Percentiles rank a stretch among this genome's conserved stretches.
phyloP scores from a whole-genome alignment of 2,329 filamentous ascomycete genomes.

The Fusarium sp. region DNA sequence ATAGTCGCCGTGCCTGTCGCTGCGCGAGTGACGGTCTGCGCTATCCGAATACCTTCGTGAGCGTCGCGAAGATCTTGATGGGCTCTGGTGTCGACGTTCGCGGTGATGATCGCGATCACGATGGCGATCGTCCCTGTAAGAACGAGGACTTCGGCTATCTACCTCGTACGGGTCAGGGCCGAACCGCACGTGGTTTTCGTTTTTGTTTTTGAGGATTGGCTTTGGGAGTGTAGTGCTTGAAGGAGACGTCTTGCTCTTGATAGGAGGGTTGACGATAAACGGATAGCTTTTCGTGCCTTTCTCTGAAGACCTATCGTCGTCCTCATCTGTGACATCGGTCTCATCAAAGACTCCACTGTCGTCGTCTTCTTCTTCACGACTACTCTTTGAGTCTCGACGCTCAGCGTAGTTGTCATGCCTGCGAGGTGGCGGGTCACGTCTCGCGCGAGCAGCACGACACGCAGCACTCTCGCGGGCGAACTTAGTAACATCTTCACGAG shows the following conservation, averaged over 20 bases:
- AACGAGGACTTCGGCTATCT: conserved; percentile 48
- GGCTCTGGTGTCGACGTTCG: conserved; percentile 37
- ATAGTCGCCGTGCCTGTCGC: conserved; percentile 54
- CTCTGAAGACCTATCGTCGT: conserved; percentile 51
- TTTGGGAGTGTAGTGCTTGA: conserved; percentile 60
- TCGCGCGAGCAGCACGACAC: conserved; percentile 57
- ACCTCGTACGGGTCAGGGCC: conserved; percentile 63
- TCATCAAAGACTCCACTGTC: conserved; percentile 50
- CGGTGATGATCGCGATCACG: conserved; percentile 47
- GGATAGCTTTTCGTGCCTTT: conserved; percentile 53
- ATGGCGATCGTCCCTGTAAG: conserved; percentile 52
- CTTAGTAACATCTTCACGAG: conserved; percentile 63
- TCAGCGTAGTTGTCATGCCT: conserved; percentile 28
- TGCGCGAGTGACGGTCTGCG: conserved; percentile 40
- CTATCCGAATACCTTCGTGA: conserved; percentile 48
- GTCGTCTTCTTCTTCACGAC: conserved; percentile 51
- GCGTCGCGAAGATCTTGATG: conserved; percentile 40
- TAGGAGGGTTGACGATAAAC: conserved; percentile 55
- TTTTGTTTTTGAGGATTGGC: conserved; percentile 72
- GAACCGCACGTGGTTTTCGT: conserved; percentile 68
- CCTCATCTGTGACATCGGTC: conserved; percentile 51
- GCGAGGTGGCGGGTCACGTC: conserved; percentile 18
- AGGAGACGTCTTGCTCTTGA: conserved; percentile 52
- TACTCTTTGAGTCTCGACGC: conserved; percentile 52
- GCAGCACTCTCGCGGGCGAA: conserved; percentile 64